Evolutionary conservation across 2,329 filamentous ascomycete genomes (phyloP), one percentile per base, ranked within the genome.

Genomic region (Hansfordia pulvinata): DNA sequence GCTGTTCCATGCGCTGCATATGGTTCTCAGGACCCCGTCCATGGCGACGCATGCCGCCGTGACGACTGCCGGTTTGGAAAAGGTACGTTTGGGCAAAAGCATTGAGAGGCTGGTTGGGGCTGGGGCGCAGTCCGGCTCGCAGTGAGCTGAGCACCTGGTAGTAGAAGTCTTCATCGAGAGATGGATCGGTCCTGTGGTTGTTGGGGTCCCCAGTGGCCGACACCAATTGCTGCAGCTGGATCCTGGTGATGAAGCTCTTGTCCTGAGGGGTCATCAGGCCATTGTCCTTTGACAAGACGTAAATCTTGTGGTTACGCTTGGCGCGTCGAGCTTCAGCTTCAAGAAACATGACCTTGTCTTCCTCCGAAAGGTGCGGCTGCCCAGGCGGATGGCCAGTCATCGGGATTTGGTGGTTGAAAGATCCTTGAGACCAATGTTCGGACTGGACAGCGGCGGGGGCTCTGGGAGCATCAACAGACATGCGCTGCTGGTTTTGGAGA

Each of bases 181-280:
- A 75, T 19, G 83, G 73, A 46, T 96, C 86, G 1, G 75, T 72
- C 23, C 78, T 79, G 23, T 76, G 69, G 35, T 93, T 85, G 28
- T 77, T 77, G 4, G 85, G 69, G 42, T 85, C 90, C 8, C 88
- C 88, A 14, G 85, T 93, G 7, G 90, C 86, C 8, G 88, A 76
- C 28, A 98, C 83, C 19, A 98, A 69, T 49, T 98, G 90, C 56
- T 98, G 90, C 27, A 98, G 66, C 50, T 98, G 90, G 37, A 98
- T 98, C 11, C 90, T 76, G 5, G 90, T 96, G 39, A 98, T 93
- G 54, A 96, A 98, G 50, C 94, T 98, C 64, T 98, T 98, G 56
- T 98, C 90, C 47, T 96, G 88, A 1, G 90, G 90, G 4, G 90
- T 98, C 90, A 98, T 98, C 34, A 98, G 58, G 14, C 90, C 90